Evolutionary conservation across 345 rosid genomes (phyloP).

Genomic region (Euphorbia peplus): DNA sequence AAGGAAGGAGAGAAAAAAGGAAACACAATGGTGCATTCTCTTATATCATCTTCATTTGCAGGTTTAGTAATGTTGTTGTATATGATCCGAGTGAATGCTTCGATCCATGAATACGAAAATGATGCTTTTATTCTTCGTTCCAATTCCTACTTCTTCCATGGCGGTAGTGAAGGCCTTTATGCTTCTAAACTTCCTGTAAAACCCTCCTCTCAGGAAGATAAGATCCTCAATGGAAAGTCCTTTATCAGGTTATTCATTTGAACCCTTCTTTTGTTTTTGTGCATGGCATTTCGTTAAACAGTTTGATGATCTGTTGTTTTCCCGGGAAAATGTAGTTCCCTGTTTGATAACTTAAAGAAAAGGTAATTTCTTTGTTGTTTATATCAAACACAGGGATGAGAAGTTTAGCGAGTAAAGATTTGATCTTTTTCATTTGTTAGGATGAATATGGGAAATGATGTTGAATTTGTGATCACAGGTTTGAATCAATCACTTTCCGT

Average conservation of each 20-base stretch:
- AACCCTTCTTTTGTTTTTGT: too few species aligned
- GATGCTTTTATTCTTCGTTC: slow-evolving; percentile 40
- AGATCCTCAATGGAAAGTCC: slow-evolving; percentile 38
- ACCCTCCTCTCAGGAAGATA: slow-evolving; percentile 25
- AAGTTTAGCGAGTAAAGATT: too few species aligned
- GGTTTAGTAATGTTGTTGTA: background rate
- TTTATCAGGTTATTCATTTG: slow-evolving; percentile 34
- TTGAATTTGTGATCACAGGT: slow-evolving; percentile 21
- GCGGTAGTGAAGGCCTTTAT: slow-evolving; percentile 56
- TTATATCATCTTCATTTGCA: slow-evolving; percentile 17
- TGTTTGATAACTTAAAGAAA: background rate
- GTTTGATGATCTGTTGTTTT: slow-evolving; percentile 10
- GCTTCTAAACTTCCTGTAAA: slow-evolving; percentile 28
- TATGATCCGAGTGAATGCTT: slow-evolving; percentile 29
- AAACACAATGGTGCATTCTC: slow-evolving; percentile 5
- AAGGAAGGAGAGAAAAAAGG: background rate
- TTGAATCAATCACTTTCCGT: slow-evolving; percentile 38
- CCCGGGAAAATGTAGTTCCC: too few species aligned
- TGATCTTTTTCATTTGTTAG: too few species aligned
- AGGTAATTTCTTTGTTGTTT: background rate
- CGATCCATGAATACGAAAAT: slow-evolving; percentile 43
- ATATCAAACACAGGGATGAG: too few species aligned
- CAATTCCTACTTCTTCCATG: slow-evolving; percentile 54
- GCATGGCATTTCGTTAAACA: background rate
- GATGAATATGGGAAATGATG: background rate